phyloP scores from a whole-genome alignment of 140 eudicot genomes.

The Erigeron philadelphicus region DNA sequence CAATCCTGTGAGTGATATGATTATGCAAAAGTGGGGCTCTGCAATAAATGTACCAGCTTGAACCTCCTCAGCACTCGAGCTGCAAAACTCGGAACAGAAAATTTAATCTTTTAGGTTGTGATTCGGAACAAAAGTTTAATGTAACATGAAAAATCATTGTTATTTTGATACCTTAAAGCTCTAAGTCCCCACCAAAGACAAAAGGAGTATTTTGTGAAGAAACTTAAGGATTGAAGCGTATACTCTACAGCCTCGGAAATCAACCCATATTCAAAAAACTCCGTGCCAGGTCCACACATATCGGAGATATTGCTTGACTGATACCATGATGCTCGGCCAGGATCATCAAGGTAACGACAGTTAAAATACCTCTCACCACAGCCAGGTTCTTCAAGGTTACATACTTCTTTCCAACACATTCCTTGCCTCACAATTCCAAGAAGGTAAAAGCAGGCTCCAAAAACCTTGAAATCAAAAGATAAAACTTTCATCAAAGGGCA shows the following conservation, averaged over 20 bases:
- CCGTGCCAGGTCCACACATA: slow-evolving; percentile 39
- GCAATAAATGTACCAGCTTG: slow-evolving; percentile 55
- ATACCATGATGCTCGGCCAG: slow-evolving; percentile 55
- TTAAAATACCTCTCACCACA: slow-evolving; percentile 55
- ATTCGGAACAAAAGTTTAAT: neutral
- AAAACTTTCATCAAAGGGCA: slow-evolving; percentile 10
- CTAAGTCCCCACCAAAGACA: slow-evolving; percentile 94
- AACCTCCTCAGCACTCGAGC: slow-evolving; percentile 67
- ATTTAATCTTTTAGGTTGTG: slow-evolving; percentile 1
- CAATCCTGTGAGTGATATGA: slow-evolving; percentile 65
- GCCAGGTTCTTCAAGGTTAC: slow-evolving; percentile 41
- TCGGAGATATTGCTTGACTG: slow-evolving; percentile 46
- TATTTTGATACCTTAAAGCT: slow-evolving; percentile 50
- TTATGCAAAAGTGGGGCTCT: slow-evolving; percentile 55
- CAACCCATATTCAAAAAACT: slow-evolving; percentile 51
- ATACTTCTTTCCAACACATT: slow-evolving; percentile 71
- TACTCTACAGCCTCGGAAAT: slow-evolving; percentile 47
- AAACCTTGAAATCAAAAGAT: slow-evolving; percentile 38
- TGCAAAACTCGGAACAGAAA: slow-evolving; percentile 22
- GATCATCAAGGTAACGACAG: slow-evolving; percentile 37
- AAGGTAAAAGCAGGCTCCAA: slow-evolving; percentile 84
- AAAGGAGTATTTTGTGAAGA: slow-evolving; percentile 56
- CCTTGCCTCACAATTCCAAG: slow-evolving; percentile 73
- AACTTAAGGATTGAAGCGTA: slow-evolving; percentile 43
- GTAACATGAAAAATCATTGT: neutral